Conservation (phyloP, 306 rosid species). For the Astragalus glycyphyllos region DNA sequence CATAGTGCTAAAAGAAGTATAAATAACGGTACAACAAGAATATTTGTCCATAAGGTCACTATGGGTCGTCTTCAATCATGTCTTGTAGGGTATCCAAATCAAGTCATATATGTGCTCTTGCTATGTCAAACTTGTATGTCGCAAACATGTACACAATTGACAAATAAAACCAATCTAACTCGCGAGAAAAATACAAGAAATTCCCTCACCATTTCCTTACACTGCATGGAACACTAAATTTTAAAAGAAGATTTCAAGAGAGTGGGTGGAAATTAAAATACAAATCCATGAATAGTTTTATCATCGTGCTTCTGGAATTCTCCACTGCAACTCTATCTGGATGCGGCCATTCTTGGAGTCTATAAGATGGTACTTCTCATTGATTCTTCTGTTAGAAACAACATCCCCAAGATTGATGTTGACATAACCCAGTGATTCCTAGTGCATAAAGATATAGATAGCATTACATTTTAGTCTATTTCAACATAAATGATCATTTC, state of each 20-base stretch:
- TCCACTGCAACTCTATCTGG: slow-evolving; percentile 93
- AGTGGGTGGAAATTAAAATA: background rate
- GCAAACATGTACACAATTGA: slow-evolving; percentile 48
- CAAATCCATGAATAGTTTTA: slow-evolving; percentile 15
- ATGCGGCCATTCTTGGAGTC: slow-evolving; percentile 94
- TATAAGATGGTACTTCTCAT: slow-evolving; percentile 87
- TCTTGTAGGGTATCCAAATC: slow-evolving; percentile 1
- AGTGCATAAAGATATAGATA: slow-evolving; percentile 36
- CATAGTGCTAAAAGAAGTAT: background rate
- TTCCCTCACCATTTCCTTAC: background rate
- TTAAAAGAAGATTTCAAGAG: slow-evolving; percentile 6
- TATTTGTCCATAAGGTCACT: background rate
- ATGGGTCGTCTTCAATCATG: background rate
- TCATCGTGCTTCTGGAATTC: slow-evolving; percentile 50
- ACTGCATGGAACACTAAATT: slow-evolving; percentile 33
- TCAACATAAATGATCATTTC: too few relatives aligned
- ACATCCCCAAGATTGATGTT: slow-evolving; percentile 77
- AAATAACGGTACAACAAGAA: background rate
- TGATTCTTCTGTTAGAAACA: slow-evolving; percentile 74
- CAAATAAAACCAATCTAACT: slow-evolving; percentile 39
- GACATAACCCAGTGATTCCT: slow-evolving; percentile 84
- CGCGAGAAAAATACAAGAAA: slow-evolving; percentile 33
- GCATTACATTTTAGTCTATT: too few relatives aligned
- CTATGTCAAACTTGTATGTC: slow-evolving; percentile 35
- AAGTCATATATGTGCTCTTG: slow-evolving; percentile 39